These are phyloP conservation scores for Eutrema heterophyllum DNA, from an alignment of 345 rosid species.

Conservation along the genomic window DNA sequence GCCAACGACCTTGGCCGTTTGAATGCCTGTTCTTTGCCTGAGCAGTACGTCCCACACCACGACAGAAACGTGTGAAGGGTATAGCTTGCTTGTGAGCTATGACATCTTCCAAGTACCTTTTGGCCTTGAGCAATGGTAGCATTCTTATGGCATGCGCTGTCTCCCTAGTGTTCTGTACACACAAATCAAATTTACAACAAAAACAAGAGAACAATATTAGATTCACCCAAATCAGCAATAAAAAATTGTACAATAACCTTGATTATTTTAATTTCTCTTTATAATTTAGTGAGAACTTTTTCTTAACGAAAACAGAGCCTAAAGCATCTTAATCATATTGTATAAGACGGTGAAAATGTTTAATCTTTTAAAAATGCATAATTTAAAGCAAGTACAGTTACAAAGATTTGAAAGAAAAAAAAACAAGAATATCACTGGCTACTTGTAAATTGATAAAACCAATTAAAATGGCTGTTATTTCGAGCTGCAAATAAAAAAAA, in stretches of 20 bases:
- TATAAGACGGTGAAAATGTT: background rate
- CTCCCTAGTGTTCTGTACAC: slow-evolving; percentile 76
- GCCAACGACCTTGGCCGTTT: slow-evolving; percentile 98
- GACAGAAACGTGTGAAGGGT: slow-evolving; percentile 91
- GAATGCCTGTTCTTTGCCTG: slow-evolving; percentile 98
- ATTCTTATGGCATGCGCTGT: slow-evolving; percentile 79
- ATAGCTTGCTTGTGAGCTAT: slow-evolving; percentile 95
- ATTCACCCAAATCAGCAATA: background rate
- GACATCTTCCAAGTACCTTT: slow-evolving; percentile 96
- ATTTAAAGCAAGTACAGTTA: background rate
- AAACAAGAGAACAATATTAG: background rate
- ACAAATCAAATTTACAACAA: background rate
- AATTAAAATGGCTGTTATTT: too few relatives aligned
- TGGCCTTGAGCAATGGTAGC: slow-evolving; percentile 82
- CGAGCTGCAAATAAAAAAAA: too few relatives aligned
- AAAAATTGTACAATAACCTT: background rate
- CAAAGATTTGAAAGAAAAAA: background rate
- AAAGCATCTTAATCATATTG: background rate
- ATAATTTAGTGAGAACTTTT: too few relatives aligned
- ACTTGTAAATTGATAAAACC: background rate
- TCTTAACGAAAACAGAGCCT: too few relatives aligned
- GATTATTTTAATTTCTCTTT: too few relatives aligned
- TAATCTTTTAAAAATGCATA: background rate
- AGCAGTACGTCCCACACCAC: slow-evolving; percentile 98
- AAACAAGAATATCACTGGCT: too few relatives aligned